A percentile compares a stretch with the other conserved stretches of the same genome.
Conservation (phyloP, 345 rosid species). For the Streptanthus diversifolius region DNA sequence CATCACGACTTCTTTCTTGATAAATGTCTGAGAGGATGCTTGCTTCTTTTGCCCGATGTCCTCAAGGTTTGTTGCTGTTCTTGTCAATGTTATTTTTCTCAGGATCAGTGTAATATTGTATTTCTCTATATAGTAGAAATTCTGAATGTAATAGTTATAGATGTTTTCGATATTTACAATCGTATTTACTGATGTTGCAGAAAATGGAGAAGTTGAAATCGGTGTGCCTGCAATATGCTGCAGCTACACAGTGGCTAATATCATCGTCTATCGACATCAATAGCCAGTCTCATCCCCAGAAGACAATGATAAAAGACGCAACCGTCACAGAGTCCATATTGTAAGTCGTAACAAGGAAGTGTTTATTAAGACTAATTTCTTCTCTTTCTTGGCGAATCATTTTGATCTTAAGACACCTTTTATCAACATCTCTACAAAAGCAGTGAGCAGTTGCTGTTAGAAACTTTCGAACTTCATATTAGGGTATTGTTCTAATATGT, state of each 20-base stretch:
- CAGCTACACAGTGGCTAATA: slow-evolving; percentile 94
- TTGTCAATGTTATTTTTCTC: neutral
- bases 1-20: slow-evolving; percentile 90
- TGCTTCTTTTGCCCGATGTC: slow-evolving; percentile 90
- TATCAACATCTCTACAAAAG: slow-evolving; percentile 5
- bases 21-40: slow-evolving; percentile 87
- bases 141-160: neutral
- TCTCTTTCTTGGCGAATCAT: neutral
- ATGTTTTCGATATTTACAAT: neutral
- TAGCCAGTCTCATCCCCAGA: slow-evolving; percentile 41
- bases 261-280: slow-evolving; percentile 71
- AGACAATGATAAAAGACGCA: slow-evolving; percentile 44
- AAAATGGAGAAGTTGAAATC: slow-evolving; percentile 87
- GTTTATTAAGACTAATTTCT: neutral
- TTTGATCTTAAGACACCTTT: neutral
- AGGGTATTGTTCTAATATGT: slow-evolving; percentile 3
- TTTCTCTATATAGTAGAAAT: neutral
- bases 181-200: slow-evolving; percentile 45
- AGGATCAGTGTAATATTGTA: neutral
- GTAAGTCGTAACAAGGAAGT: slow-evolving; percentile 48
- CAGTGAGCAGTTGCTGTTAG: neutral
- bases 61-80: slow-evolving; percentile 60
- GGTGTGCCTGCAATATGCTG: slow-evolving; percentile 81
- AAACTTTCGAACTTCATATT: neutral
- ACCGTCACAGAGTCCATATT: slow-evolving; percentile 70